A percentile compares a stretch with the other conserved stretches of the same genome.
Evolutionary conservation across 257 asterid species (phyloP).

Genomic region (Plantago major): DNA sequence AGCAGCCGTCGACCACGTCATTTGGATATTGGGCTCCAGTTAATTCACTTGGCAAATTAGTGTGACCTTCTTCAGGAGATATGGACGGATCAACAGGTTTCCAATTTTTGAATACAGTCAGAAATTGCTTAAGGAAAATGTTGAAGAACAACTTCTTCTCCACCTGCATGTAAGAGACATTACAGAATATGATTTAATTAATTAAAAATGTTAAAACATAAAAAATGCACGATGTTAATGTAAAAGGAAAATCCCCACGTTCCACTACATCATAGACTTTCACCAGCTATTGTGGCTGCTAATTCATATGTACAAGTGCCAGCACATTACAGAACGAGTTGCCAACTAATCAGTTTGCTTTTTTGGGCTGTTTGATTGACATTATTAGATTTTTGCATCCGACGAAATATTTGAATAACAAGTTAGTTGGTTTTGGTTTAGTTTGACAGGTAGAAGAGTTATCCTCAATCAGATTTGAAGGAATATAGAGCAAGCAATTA

Average conservation of each 20-base stretch:
- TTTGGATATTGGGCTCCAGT: constrained; percentile 30
- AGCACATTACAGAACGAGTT: too few species aligned
- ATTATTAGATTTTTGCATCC: too few species aligned
- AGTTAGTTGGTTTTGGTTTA: too few species aligned
- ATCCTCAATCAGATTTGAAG: too few species aligned
- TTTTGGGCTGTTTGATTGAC: too few species aligned
- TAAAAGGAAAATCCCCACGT: background rate
- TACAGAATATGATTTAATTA: constrained; percentile 16
- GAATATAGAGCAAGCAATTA: too few species aligned
- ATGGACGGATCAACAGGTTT: constrained; percentile 55
- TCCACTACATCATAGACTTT: too few species aligned
- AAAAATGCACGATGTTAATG: constrained; percentile 17
- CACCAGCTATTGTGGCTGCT: too few species aligned
- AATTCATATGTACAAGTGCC: too few species aligned
- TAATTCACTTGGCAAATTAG: constrained; percentile 22
- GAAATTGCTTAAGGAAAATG: constrained; percentile 80
- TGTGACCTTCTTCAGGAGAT: constrained; percentile 41
- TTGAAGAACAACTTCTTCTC: constrained; percentile 63
- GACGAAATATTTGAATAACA: too few species aligned
- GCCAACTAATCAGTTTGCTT: too few species aligned
- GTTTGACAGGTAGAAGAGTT: too few species aligned
- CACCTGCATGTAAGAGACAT: constrained; percentile 42
- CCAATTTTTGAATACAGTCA: constrained; percentile 63
- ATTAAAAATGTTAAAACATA: constrained; percentile 11
- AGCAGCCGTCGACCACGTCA: constrained; percentile 76